A percentile compares a stretch with the other conserved stretches of the same genome.
These are phyloP conservation scores for Podaxis sp. DNA, from an alignment of 768 basidiomycete species.

Conservation along the genomic window DNA sequence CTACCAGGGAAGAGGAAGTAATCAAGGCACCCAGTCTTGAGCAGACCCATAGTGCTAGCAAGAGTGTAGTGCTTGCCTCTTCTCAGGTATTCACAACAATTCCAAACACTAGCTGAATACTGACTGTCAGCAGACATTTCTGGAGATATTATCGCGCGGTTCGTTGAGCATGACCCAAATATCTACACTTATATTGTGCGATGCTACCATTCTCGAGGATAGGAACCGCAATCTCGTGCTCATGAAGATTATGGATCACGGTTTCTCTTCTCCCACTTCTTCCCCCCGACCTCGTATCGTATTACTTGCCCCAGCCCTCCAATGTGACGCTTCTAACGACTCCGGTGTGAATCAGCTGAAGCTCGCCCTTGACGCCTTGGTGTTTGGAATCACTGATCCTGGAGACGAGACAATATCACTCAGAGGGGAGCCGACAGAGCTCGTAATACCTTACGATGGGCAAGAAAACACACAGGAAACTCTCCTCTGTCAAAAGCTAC, in stretches of 20 bases:
- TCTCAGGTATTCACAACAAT: slow-evolving; percentile 9
- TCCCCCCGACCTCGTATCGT: slow-evolving; percentile 44
- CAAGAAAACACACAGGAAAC: slow-evolving; percentile 1
- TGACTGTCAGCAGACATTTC: slow-evolving; percentile 1
- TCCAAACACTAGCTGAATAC: neutral
- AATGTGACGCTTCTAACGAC: slow-evolving; percentile 28
- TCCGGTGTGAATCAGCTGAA: slow-evolving; percentile 39
- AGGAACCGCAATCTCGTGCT: slow-evolving; percentile 34
- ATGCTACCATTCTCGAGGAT: slow-evolving; percentile 38
- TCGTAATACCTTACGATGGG: slow-evolving; percentile 18
- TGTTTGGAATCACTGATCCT: slow-evolving; percentile 35
- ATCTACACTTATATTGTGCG: slow-evolving; percentile 42
- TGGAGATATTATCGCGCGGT: slow-evolving; percentile 28
- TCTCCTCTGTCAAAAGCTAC: slow-evolving; percentile 27
- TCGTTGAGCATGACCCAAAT: slow-evolving; percentile 43
- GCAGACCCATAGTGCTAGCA: neutral
- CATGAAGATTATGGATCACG: slow-evolving; percentile 44
- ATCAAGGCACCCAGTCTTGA: neutral
- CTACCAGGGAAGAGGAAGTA: neutral
- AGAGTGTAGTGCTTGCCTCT: slow-evolving; percentile 9
- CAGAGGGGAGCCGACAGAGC: slow-evolving; percentile 45
- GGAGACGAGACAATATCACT: slow-evolving; percentile 31
- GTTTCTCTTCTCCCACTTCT: slow-evolving; percentile 37
- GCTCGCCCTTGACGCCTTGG: slow-evolving; percentile 36
- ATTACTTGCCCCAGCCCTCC: slow-evolving; percentile 19